Conservation (phyloP, 2,329 filamentous ascomycete genomes). For the Cladosporium sp. region DNA sequence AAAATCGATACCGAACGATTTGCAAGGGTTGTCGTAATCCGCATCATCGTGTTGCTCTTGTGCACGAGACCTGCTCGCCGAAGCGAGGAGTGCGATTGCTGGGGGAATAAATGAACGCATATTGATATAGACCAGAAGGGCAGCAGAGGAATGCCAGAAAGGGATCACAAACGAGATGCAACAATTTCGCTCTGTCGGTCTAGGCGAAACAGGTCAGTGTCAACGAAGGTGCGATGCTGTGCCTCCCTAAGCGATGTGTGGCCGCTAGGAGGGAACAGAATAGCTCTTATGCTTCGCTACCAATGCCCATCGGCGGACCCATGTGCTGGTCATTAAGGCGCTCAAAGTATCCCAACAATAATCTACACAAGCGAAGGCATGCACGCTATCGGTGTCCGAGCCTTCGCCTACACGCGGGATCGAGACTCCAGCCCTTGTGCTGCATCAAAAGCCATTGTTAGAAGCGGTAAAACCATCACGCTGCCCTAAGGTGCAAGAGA, state of each 20-base stretch:
- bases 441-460: conserved; percentile 6
- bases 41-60: conserved; percentile 1
- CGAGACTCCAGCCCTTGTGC: neutral
- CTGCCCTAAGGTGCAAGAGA: too few species aligned
- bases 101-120: neutral
- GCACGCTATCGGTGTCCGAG: neutral
- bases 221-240: too few species aligned
- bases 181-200: too few species aligned
- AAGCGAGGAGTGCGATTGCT: neutral
- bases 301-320: too few species aligned
- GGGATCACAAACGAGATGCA: too few species aligned
- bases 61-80: neutral
- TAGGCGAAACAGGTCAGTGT: too few species aligned
- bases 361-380: neutral
- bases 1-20: conserved; percentile 35
- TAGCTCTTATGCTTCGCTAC: too few species aligned
- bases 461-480: neutral
- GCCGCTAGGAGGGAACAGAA: neutral
- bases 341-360: too few species aligned
- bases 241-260: neutral
- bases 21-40: conserved; percentile 15
- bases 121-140: neutral
- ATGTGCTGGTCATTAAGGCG: too few species aligned
- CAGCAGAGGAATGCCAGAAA: too few species aligned
- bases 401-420: neutral